Evolutionary conservation across 1,139 yeast species (phyloP).

Genomic region (Suhomyces yuchorum): DNA sequence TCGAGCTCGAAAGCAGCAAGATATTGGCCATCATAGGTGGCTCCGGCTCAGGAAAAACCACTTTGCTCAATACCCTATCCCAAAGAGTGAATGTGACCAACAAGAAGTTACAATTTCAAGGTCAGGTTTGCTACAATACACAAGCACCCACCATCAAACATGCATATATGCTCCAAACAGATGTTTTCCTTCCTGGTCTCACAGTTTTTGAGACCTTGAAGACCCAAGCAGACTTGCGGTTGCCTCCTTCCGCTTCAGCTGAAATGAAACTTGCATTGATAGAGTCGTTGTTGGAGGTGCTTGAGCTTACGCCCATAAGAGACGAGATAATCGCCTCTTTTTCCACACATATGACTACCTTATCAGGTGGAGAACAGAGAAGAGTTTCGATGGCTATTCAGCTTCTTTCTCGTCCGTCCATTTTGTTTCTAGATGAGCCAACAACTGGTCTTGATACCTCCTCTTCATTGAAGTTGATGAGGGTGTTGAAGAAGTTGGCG

Average conservation of each 20-base stretch:
- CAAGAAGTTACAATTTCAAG: slow-evolving; percentile 35
- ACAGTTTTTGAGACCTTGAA: slow-evolving; percentile 70
- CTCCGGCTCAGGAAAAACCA: slow-evolving; percentile 87
- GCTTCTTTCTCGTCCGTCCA: slow-evolving; percentile 71
- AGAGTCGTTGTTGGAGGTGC: slow-evolving; percentile 56
- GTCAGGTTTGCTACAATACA: slow-evolving; percentile 27
- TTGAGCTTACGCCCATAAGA: slow-evolving; percentile 64
- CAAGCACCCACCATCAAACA: slow-evolving; percentile 27
- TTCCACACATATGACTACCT: slow-evolving; percentile 43
- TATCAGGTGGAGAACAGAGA: slow-evolving; percentile 87
- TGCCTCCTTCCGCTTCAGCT: slow-evolving; percentile 44
- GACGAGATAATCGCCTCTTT: slow-evolving; percentile 58
- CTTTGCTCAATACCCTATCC: slow-evolving; percentile 72
- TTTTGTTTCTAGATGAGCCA: slow-evolving; percentile 82
- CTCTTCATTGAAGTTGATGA: slow-evolving; percentile 68
- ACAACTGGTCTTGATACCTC: slow-evolving; percentile 87
- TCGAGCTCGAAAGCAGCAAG: slow-evolving; percentile 55
- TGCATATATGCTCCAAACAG: slow-evolving; percentile 81
- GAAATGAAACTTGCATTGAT: slow-evolving; percentile 52
- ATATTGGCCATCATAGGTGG: slow-evolving; percentile 80
- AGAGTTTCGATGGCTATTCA: slow-evolving; percentile 79
- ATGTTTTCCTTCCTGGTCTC: slow-evolving; percentile 67
- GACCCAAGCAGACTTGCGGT: slow-evolving; percentile 70
- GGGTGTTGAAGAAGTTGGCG: slow-evolving; percentile 57
- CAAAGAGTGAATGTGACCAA: slow-evolving; percentile 49